These are phyloP conservation scores for Tylopilus sp. DNA, from an alignment of 768 basidiomycete species.

Conservation along the genomic window DNA sequence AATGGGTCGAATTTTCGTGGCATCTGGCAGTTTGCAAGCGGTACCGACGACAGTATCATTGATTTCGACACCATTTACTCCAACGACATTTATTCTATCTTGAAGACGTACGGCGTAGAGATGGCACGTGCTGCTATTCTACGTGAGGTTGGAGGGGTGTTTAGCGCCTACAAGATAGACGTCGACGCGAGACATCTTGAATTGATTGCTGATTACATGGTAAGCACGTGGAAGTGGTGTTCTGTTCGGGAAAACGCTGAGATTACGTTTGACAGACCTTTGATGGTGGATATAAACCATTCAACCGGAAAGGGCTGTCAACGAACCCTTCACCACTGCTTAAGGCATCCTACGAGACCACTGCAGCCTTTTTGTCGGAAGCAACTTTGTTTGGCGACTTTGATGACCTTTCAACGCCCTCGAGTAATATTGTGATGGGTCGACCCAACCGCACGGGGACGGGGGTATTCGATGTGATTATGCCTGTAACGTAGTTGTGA, in stretches of 20 bases:
- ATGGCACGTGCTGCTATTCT: conserved; percentile 91
- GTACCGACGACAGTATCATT: conserved; percentile 53
- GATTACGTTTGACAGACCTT: conserved; percentile 65
- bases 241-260: background rate
- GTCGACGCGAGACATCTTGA: conserved; percentile 93
- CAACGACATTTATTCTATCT: conserved; percentile 91
- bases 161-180: conserved; percentile 92
- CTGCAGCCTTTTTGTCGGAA: conserved; percentile 88
- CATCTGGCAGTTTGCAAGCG: conserved; percentile 73
- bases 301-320: conserved; percentile 94
- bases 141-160: conserved; percentile 87
- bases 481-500: conserved; percentile 36
- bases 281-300: conserved; percentile 96
- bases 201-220: conserved; percentile 99
- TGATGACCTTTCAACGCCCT: conserved; percentile 87
- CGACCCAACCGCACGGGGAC: conserved; percentile 89
- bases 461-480: conserved; percentile 86
- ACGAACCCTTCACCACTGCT: conserved; percentile 92
- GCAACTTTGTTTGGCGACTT: conserved; percentile 94
- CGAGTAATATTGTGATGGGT: conserved; percentile 89
- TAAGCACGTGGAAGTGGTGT: conserved; percentile 34
- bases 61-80: conserved; percentile 83
- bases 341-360: conserved; percentile 98
- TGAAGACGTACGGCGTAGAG: conserved; percentile 94
- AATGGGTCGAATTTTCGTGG: conserved; percentile 94